A percentile compares a stretch with the other conserved stretches of the same genome.
Evolutionary conservation across 2,329 filamentous ascomycete species (phyloP).

Genomic region (Fusarium sp.): DNA sequence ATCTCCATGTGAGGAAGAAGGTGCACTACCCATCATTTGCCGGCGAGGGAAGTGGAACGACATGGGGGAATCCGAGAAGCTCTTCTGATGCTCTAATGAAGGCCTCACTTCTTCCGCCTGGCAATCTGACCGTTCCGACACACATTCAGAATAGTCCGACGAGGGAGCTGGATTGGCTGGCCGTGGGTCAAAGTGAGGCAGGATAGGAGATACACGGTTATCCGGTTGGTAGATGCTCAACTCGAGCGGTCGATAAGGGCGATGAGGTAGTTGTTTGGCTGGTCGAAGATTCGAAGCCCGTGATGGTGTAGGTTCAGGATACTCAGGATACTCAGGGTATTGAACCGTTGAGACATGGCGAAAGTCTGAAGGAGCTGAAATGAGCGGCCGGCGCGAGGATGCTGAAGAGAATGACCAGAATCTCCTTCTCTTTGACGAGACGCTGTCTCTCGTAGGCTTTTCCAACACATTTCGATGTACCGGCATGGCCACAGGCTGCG

Average conservation of each 20-base stretch:
- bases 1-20: constrained; percentile 45
- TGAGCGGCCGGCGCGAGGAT: constrained; percentile 65
- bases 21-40: constrained; percentile 50
- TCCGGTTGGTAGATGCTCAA: constrained; percentile 65
- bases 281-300: constrained; percentile 44
- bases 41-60: constrained; percentile 71
- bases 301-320: constrained; percentile 41
- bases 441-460: constrained; percentile 56
- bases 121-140: constrained; percentile 47
- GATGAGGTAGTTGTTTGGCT: constrained; percentile 45
- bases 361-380: constrained; percentile 73
- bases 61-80: constrained; percentile 62
- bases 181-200: constrained; percentile 65
- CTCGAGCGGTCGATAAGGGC: constrained; percentile 69
- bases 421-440: constrained; percentile 63
- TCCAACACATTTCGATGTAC: constrained; percentile 41
- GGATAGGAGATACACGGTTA: constrained; percentile 67
- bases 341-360: constrained; percentile 68
- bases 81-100: constrained; percentile 57
- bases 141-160: constrained; percentile 57
- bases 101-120: constrained; percentile 51
- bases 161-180: constrained; percentile 50
- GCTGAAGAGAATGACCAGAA: constrained; percentile 61
- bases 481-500: constrained; percentile 48
- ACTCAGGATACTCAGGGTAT: constrained; percentile 54